A percentile compares a stretch with the other conserved stretches of the same genome.
Conservation (phyloP, 495 filamentous ascomycete species). For the Peziza echinospora region DNA sequence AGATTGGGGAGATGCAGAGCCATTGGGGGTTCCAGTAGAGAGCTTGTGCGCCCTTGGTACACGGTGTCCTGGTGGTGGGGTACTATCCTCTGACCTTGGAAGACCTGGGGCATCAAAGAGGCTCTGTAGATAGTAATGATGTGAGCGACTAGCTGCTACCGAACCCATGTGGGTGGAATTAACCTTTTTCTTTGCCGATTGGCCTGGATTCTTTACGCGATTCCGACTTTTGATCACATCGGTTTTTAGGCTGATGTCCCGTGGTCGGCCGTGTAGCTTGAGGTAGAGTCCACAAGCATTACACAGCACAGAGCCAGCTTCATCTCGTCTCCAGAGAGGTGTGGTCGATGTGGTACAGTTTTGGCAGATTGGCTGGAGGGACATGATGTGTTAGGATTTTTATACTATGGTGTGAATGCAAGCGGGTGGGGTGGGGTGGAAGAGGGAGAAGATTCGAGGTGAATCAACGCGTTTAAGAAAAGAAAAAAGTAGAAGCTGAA, state of each 20-base stretch:
- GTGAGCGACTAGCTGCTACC: background rate
- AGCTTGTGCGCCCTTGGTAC: constrained; percentile 39
- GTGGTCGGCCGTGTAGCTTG: constrained; percentile 81
- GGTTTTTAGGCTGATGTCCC: constrained; percentile 91
- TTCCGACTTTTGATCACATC: constrained; percentile 99
- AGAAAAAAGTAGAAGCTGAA: background rate
- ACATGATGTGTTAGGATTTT: background rate
- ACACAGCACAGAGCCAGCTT: constrained; percentile 90
- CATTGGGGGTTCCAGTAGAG: constrained; percentile 37
- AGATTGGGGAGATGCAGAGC: constrained; percentile 67
- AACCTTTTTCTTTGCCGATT: constrained; percentile 78
- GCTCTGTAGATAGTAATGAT: constrained; percentile 18
- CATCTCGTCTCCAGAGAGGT: constrained; percentile 91
- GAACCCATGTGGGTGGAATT: constrained; percentile 7
- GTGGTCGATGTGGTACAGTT: constrained; percentile 94
- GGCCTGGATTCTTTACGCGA: constrained; percentile 76
- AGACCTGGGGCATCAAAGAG: constrained; percentile 34
- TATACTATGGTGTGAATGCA: background rate
- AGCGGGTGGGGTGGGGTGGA: background rate
- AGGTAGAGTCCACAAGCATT: constrained; percentile 95
- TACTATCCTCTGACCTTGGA: constrained; percentile 33
- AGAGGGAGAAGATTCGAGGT: background rate
- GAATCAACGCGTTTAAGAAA: background rate
- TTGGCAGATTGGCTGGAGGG: constrained; percentile 73
- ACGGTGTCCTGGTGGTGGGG: constrained; percentile 29